Conservation (phyloP, 2,329 filamentous ascomycete species). For the Trichoderma koningii region DNA sequence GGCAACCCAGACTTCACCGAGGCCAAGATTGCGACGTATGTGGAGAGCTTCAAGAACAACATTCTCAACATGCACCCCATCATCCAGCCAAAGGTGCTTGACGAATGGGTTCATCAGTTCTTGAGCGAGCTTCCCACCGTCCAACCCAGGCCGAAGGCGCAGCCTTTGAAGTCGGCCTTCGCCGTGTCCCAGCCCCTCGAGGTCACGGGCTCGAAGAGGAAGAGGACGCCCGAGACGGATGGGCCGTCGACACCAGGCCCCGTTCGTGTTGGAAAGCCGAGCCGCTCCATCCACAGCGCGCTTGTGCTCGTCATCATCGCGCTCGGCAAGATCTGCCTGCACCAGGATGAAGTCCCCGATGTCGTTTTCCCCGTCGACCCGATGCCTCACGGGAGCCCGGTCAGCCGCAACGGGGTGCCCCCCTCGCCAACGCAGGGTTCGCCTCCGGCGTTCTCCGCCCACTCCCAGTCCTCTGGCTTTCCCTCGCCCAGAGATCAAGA, state of each 20-base stretch:
- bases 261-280: slow-evolving; percentile 53
- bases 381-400: slow-evolving; percentile 41
- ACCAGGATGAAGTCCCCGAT: slow-evolving; percentile 58
- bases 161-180: slow-evolving; percentile 39
- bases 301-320: slow-evolving; percentile 82
- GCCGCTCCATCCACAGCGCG: slow-evolving; percentile 74
- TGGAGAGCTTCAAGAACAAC: slow-evolving; percentile 60
- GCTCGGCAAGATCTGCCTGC: slow-evolving; percentile 76
- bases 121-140: slow-evolving; percentile 49
- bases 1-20: slow-evolving; percentile 59
- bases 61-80: slow-evolving; percentile 68
- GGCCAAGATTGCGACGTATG: slow-evolving; percentile 54
- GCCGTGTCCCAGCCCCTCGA: slow-evolving; percentile 39
- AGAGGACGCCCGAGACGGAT: slow-evolving; percentile 53
- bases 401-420: slow-evolving; percentile 53
- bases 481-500: slow-evolving; percentile 57
- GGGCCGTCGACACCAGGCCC: slow-evolving; percentile 36
- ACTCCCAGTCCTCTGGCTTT: slow-evolving; percentile 53
- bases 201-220: slow-evolving; percentile 52
- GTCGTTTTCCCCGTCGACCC: slow-evolving; percentile 49
- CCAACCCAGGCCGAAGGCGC: slow-evolving; percentile 35
- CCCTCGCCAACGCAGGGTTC: slow-evolving; percentile 59
- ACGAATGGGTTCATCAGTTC: slow-evolving; percentile 56
- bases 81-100: slow-evolving; percentile 55
- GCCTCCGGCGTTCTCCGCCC: slow-evolving; percentile 49